Base-by-base conservation (phyloP, 1,139 yeast species). In the Taiozyma sp. region DNA sequence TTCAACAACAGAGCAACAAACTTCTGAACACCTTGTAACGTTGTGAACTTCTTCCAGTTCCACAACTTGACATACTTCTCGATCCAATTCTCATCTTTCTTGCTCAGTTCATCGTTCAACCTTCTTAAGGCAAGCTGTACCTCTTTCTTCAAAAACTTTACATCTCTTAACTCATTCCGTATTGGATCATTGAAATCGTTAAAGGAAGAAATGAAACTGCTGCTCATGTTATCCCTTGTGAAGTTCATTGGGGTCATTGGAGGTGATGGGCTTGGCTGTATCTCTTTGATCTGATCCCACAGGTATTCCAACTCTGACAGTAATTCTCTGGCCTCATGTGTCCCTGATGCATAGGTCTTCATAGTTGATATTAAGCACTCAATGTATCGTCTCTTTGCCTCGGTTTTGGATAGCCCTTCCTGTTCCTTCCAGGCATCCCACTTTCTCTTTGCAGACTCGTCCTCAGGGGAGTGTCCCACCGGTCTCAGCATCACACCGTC, bases 371-470 rank as follows among this genome's bases (percentile, higher is more conserved):
- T 81, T 47, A 88, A 74, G 58, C 74, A 80, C 32, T 83, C 74
- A 41, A 87, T 83, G 65, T 88, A 88, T 47, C 77, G 70, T 47
- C 85, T 73, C 64, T 88, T 87, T 3, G 96, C 95, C 59, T 86
- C 90, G 0, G 86, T 79, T 57, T 76, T 77, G n/a, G 80, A 65
- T 30, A 86, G 62, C 0, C 95, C 95, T 58, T 82, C 81, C 62
- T 85, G 89, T 26, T 77, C 68, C 59, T 84, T 81, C 96, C 96
- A 88, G 0, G 96, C 89, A 60, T 86, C 93, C 88, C 91, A 86
- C 65, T 88, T 87, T 62, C 81, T 77, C 60, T 79, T 77, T 9
- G 86, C 86, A 4, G 84, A 85, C 59, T 79, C 83, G 60, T 81
- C 88, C 57, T 82, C 88, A 8, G 78, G 72, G 0, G 80, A 68